phyloP scores from a whole-genome alignment of 75 land plant species.

The Pinus taeda region DNA sequence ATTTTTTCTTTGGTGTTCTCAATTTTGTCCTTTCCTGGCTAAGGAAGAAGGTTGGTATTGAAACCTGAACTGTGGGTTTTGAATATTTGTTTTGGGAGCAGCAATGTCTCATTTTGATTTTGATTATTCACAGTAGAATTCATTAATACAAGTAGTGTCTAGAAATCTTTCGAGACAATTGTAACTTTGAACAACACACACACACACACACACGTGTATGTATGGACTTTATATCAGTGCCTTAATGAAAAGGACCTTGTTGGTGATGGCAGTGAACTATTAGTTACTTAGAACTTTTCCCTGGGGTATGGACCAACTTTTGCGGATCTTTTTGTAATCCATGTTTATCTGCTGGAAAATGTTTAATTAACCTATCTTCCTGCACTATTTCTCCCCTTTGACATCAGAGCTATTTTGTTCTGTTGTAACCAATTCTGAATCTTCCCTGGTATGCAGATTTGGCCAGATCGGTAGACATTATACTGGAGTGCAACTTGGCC shows the following conservation, averaged over 20 bases:
- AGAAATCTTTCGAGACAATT: too few species aligned
- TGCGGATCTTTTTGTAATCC: neutral
- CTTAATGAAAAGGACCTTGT: neutral
- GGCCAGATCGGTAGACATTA: slow-evolving; percentile 97
- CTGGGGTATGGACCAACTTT: too few species aligned
- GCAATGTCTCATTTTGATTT: neutral
- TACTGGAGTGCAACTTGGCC: slow-evolving; percentile 99
- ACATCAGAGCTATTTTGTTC: neutral
- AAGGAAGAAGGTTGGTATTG: neutral
- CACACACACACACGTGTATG: too few species aligned
- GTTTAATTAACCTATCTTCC: too few species aligned
- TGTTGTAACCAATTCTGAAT: neutral
- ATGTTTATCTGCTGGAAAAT: neutral
- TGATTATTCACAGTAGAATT: too few species aligned
- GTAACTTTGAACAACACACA: too few species aligned
- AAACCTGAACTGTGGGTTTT: neutral
- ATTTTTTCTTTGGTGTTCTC: too few species aligned
- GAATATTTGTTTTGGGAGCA: neutral
- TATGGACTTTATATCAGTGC: neutral
- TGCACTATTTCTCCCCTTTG: neutral
- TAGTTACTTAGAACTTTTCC: too few species aligned
- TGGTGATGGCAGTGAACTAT: too few species aligned
- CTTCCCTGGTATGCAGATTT: slow-evolving; percentile 57
- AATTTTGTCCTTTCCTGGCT: neutral
- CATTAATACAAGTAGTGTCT: too few species aligned